Base-by-base conservation (phyloP, 805 yeast species). In the Candida xyloterini region DNA sequence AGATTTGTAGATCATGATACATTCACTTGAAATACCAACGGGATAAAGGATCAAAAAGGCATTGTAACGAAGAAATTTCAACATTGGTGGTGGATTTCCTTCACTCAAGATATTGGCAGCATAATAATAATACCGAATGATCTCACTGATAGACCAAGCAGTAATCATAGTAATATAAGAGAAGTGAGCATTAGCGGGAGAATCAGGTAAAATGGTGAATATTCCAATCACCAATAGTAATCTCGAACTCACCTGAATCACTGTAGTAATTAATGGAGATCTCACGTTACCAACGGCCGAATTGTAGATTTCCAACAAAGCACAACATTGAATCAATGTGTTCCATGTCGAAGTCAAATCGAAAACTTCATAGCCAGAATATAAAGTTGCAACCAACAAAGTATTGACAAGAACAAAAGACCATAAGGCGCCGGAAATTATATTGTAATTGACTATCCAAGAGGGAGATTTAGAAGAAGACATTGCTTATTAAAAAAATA, bases 81-180 rank as follows among this genome's bases (percentile, higher is more conserved):
- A 69, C 56, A 67, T 58, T 27, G 57, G 52, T 4, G 93, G 84
- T 11, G 84, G 81, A 1, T 66, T 55, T 1, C 73, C 76, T 7
- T 67, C 66, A 21, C 71, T 67, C 18, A 62, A 57, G 46, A 84
- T 63, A 50, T 79, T 79, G 39, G 82, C 71, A 7, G 95, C 90
- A 59, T 93, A 95, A 67, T 78, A 93, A 30, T 87, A 74, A 65
- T 93, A 93, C 60, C 99, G 75, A 42, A 90, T 81, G 31, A 87
- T 73, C 63, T 93, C 99, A n/a, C 98, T 87, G 38, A 86, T 53
- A n/a, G 93, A 78, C 99, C 99, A 93, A 10, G 96, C 89, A 30
- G 79, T 51, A 33, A 80, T 70, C 60, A 91, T 73, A 1, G 91
- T 68, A 41, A 80, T 63, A 61, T 83, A 90, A 11, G 76, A 70